phyloP scores from a whole-genome alignment of 2,329 filamentous ascomycete species.

The Aspergillus quadrilineatus region DNA sequence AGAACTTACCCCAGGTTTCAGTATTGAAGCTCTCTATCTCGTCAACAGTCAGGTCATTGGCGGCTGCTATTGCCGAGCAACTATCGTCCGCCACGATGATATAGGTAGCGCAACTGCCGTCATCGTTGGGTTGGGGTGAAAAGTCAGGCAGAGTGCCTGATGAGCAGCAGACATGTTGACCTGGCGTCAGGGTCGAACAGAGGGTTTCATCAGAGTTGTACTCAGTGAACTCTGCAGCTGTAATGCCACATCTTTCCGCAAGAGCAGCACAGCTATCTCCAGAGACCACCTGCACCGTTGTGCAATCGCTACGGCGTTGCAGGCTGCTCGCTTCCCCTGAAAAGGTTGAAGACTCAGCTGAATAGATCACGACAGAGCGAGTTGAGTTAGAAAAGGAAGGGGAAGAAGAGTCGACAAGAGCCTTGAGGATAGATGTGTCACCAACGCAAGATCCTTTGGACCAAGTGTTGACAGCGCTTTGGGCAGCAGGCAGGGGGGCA shows the following conservation, averaged over 20 bases:
- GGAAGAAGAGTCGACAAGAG: not conserved
- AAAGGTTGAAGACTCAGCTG: not conserved
- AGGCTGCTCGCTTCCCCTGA: not conserved
- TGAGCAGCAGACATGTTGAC: slow-evolving; percentile 41
- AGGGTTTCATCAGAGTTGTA: slow-evolving; percentile 36
- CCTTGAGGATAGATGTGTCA: not conserved
- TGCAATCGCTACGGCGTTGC: not conserved
- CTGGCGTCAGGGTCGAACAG: slow-evolving; percentile 32
- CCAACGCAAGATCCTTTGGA: not conserved
- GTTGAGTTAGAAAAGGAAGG: not conserved
- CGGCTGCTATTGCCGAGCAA: slow-evolving; percentile 36
- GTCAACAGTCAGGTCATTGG: slow-evolving; percentile 35
- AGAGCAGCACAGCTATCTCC: not conserved
- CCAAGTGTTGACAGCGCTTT: not conserved
- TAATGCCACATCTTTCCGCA: slow-evolving; percentile 38
- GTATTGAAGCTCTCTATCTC: slow-evolving; percentile 45
- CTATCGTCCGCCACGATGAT: slow-evolving; percentile 33
- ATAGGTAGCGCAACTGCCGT: slow-evolving; percentile 43
- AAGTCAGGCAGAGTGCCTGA: slow-evolving; percentile 37
- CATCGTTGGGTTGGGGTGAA: slow-evolving; percentile 33
- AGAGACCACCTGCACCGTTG: not conserved
- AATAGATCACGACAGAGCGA: not conserved
- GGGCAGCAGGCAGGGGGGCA: not conserved
- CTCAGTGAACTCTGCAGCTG: slow-evolving; percentile 37
- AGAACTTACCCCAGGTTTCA: slow-evolving; percentile 41